Evolutionary conservation across 2,329 filamentous ascomycete genomes (phyloP).

Genomic region (Trichoderma sp.): DNA sequence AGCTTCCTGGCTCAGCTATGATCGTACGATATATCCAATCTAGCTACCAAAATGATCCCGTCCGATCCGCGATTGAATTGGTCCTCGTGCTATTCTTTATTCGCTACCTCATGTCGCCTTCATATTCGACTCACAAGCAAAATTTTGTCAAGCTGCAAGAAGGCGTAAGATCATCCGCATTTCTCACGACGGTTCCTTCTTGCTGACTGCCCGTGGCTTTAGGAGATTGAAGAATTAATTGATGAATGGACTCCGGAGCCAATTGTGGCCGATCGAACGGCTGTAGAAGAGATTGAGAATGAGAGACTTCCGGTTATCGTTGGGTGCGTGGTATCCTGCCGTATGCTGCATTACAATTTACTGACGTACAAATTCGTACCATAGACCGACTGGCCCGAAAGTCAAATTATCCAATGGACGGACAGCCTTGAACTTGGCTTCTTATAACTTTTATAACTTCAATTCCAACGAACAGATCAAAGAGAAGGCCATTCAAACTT

Average conservation of each 20-base stretch:
- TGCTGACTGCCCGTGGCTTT: conserved; percentile 5
- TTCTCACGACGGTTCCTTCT: neutral
- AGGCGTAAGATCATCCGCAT: conserved; percentile 52
- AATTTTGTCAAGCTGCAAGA: conserved; percentile 89
- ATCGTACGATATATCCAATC: conserved; percentile 94
- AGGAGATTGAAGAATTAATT: conserved; percentile 94
- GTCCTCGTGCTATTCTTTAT: conserved; percentile 95
- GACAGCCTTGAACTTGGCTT: conserved; percentile 90
- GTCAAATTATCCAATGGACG: conserved; percentile 85
- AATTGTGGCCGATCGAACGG: conserved; percentile 73
- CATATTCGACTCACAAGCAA: conserved; percentile 88
- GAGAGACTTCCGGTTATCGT: conserved; percentile 87
- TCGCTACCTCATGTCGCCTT: conserved; percentile 86
- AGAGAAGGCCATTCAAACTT: conserved; percentile 90
- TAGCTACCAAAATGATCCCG: conserved; percentile 95
- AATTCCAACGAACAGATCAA: conserved; percentile 90
- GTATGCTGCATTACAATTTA: neutral
- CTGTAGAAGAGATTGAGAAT: conserved; percentile 77
- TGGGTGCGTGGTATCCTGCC: conserved; percentile 59
- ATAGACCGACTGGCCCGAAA: conserved; percentile 84
- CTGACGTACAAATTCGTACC: neutral
- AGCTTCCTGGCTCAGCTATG: conserved; percentile 91
- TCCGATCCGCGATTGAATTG: conserved; percentile 90
- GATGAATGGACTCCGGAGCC: conserved; percentile 97
- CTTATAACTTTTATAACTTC: conserved; percentile 98